Evolutionary conservation across 805 yeast genomes (phyloP), one percentile per base, ranked within the genome.

Genomic region (Nakazawaea pomicola): DNA sequence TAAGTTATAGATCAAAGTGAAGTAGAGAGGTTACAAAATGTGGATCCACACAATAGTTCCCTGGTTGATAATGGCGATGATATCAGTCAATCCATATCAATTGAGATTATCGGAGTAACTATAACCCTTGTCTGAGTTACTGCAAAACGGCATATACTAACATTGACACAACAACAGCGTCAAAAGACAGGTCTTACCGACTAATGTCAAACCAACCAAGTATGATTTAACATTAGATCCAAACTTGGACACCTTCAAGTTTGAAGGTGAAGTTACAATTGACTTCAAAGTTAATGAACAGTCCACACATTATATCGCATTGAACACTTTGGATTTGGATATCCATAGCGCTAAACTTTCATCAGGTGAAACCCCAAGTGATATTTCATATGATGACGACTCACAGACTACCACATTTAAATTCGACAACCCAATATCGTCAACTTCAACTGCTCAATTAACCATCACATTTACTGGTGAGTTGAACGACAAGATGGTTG

Each of bases 401-500:
- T 53, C 57, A 36, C 68, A 66, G 44, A 58, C 68, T 24, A 61
- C 60, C 55, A 60, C 29, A 25, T 28, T 35, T 25, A 27, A 35
- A 15, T 35, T 35, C 14, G 30, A 6, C 23, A 33, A 33, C 11
- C 29, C 36, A 17, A 7, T 33, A 10, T 7, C 10, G 4, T 14
- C 29, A 11, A n/a, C 35, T 10, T 18, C 28, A 23, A 29, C 16
- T 4, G 71, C 74, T 36, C 56, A 64, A 15, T 57, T 83, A 46
- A 63, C 66, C 40, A 60, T 82, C 45, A 62, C 67, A 29, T 83
- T 74, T 58, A 66, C 72, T 28, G 91, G 89, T 49, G 68, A 64
- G 33, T 71, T 83, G 63, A 82, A 82, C 59, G 83, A 80, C 54
- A 78, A 82, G 55, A 83, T 84, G 91, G 84, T 86, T 41, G 91